Base-by-base conservation (phyloP, 1,139 yeast genomes). In the Lodderomyces parapsilosis region DNA sequence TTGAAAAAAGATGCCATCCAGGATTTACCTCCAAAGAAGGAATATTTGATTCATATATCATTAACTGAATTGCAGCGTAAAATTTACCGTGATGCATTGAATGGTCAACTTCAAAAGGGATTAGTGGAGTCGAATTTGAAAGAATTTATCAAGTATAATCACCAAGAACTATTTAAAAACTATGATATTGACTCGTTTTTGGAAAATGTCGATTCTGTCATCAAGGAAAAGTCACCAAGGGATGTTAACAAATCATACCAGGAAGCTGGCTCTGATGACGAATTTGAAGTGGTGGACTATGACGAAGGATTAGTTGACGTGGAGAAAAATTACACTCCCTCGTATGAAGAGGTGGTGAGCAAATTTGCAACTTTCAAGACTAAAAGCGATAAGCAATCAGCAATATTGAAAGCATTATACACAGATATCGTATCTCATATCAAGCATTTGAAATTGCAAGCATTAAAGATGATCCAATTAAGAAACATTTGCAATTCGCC, bases 401-500 rank as follows among this genome's bases (percentile, higher is more conserved):
- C 20, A 11, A 43, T 63, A 5, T 45, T 63, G 35, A 51, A 52
- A 11, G 39, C 51, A 2, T 49, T 56, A 27, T 56, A 51, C 40
- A 20, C 40, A 2, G 53, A 49, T 34, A 51, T 66, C 7, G 32
- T 42, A n/a, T 55, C 57, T 22, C 55, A 59, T 8, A 44, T 62
- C 10, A 60, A 56, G 32, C 52, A 53, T 34, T 51, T 67, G 31
- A 58, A 65, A 15, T 66, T 88, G 40, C 83, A 78, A 49, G 88
- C 87, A 55, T 56, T 80, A 54, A 43, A 40, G 28, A 71, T 86
- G 63, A 87, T 91, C 86, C 97, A 90, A 59, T 68, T 90, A 42
- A 72, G 99, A 41, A 81, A 83, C 49, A 79, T 87, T 6, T 90
- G 96, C 54, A 85, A 89, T 54, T 84, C 96, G 0, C 96, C 97